Conservation (phyloP, 1,139 yeast species). For the Scheffersomyces cryptocercus region DNA sequence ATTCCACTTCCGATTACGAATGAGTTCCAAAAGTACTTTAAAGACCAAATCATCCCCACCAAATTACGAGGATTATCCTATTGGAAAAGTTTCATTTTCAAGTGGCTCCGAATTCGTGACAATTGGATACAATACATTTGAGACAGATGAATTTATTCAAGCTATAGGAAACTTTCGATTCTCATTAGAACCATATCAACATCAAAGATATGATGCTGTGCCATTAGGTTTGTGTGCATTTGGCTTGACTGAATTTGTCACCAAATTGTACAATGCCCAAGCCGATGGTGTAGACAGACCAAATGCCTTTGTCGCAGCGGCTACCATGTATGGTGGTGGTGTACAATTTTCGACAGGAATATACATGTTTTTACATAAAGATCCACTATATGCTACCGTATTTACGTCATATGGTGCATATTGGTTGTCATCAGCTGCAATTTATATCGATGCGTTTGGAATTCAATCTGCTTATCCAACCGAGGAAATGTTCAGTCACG, state of each 20-base stretch:
- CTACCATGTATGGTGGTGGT: conserved; percentile 48
- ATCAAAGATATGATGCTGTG: conserved; percentile 48
- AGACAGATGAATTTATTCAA: conserved; percentile 30
- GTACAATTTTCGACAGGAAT: conserved; percentile 52
- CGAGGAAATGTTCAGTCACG: conserved; percentile 27
- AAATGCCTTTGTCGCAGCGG: conserved; percentile 52
- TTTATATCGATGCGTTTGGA: conserved; percentile 31
- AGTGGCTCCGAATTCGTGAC: conserved; percentile 27
- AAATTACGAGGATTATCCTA: background rate
- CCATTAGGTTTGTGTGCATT: conserved; percentile 85
- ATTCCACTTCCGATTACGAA: no score
- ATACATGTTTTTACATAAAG: conserved; percentile 47
- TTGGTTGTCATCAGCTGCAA: conserved; percentile 39
- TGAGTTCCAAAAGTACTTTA: no score
- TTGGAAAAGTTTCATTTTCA: conserved; percentile 2
- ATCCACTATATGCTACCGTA: conserved; percentile 39
- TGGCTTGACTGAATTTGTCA: conserved; percentile 81
- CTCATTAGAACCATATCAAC: no score
- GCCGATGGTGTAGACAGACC: conserved; percentile 56
- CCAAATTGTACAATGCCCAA: conserved; percentile 54
- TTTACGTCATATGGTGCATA: conserved; percentile 38
- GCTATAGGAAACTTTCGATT: conserved; percentile 30
- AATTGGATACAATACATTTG: conserved; percentile 34
- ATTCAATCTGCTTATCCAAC: conserved; percentile 28
- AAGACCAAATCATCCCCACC: no score